Evolutionary conservation across 1,284 basidiomycete genomes (phyloP).

Genomic region (Rhodotorula sp.): DNA sequence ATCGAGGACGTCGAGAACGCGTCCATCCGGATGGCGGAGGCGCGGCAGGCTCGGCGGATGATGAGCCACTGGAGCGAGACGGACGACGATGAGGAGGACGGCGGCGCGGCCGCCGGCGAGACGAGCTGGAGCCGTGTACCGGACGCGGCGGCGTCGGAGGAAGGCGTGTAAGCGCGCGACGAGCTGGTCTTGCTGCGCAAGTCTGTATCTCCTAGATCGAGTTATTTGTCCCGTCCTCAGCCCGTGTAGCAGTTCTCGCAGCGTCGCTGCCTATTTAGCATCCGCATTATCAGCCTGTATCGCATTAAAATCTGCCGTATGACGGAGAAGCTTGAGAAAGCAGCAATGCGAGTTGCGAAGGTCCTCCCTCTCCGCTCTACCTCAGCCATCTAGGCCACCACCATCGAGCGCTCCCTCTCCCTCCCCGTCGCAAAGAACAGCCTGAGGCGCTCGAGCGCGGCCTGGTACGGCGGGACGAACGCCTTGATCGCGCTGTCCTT

Average conservation of each 20-base stretch:
- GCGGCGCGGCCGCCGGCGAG: neutral
- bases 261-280: neutral
- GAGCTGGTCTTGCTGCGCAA: neutral
- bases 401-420: neutral
- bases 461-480: conserved; percentile 62
- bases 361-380: neutral
- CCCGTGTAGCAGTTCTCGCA: neutral
- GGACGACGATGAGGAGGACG: conserved; percentile 7
- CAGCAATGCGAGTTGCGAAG: neutral
- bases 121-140: conserved; percentile 4
- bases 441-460: conserved; percentile 23
- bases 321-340: neutral
- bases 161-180: neutral
- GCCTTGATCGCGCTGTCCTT: conserved; percentile 64
- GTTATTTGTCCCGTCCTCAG: neutral
- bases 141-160: neutral
- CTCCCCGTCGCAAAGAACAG: conserved; percentile 20
- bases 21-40: neutral
- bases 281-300: neutral
- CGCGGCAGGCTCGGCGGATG: neutral
- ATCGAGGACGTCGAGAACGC: neutral
- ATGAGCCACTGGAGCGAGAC: conserved; percentile 3
- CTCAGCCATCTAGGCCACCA: neutral
- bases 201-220: neutral
- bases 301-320: too few species aligned